Base-by-base conservation (phyloP, 2,329 filamentous ascomycete species). In the Neoscytalidium dimidiatum region DNA sequence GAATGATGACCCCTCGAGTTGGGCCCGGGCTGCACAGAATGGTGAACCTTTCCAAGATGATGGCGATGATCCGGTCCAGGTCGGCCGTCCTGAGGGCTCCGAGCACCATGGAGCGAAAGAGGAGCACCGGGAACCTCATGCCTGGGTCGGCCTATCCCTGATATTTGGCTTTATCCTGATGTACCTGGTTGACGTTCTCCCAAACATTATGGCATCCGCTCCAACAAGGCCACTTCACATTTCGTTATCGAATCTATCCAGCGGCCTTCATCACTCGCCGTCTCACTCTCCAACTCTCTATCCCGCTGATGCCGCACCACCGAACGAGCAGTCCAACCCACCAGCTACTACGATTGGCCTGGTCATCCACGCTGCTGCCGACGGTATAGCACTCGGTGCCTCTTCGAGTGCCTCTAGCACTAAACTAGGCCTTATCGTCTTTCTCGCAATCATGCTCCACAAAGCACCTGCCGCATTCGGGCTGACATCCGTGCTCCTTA, bases 401-500 rank as follows among this genome's bases (percentile, higher is more conserved):
- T 97, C 94, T 0, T 92, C 79, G 2, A 78, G 79, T 4, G 73
- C 74, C 2, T 72, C 90, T 3, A 90, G 91, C 3, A 86, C 88
- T 1, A 74, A 74, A 65, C 81, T 99, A 11, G 92, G 92, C 38
- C 88, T 98, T 66, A 92, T 99, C 71, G 92, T 99, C 43, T 99
- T 99, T 77, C 79, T 97, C 44, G 95, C 95, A 11, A 95, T 99
- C 70, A 96, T 99, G 91, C 87, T 98, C 5, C 95, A 99, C 79
- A 99, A 98, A 80, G 94, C 93, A 1, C 94, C 94, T 0, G 95
- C 95, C 1, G 94, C 95, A 0, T 99, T 99, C 80, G 95, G 95
- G 0, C 81, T 99, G 53, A 98, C 94, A 0, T 94, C 93, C 1
- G 87, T 97, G 1, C 80, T 99, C 52, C 82, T 99, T 52, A 96